Base-by-base conservation (phyloP, 805 yeast species). In the Ogataea degrootiae region DNA sequence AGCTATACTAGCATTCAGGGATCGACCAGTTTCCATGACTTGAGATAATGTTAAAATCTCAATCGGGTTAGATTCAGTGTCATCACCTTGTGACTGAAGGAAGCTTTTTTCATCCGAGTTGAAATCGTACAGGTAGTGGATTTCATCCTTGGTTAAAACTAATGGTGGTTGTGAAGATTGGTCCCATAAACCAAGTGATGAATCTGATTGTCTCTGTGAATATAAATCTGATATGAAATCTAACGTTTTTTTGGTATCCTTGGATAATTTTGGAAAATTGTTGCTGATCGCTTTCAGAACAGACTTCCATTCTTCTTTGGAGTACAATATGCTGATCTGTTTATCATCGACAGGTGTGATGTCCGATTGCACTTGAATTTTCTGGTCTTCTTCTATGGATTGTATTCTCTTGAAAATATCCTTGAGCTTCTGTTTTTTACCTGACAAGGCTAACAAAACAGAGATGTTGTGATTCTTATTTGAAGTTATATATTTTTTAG, bases 231-330 rank as follows among this genome's bases (percentile, higher is more conserved):
- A 57, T 6, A 65, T 53, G 37, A 50, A 53, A 16, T 58, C 57
- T 23, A 65, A 41, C 1, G 67, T 54, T 41, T 50, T 22, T 39
- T 53, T 61, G 2, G 64, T 50, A n/a, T 45, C 41, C 31, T 50
- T 52, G 2, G 68, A 63, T 11, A 64, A 48, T 19, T 52, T 48
- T 1, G 67, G 67, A 33, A 64, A 57, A 16, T 50, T 56, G 4
- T 47, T 29, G 41, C 51, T 50, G 31, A 65, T 58, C 14, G 46
- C 53, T 33, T 50, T 45, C 34, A 61, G 40, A 12, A 62, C 61
- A 14, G 57, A 44, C 14, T 46, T 35, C 69, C 69, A 65, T 47
- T 65, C 69, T 11, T 56, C 60, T 43, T 55, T 58, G 6, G 59
- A 41, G 36, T 65, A 65, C 1, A 65, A 40, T 14, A 61, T 46